These are phyloP conservation scores for Ajuga chamaepitys DNA, from an alignment of 257 asterid genomes.

Conservation along the genomic window DNA sequence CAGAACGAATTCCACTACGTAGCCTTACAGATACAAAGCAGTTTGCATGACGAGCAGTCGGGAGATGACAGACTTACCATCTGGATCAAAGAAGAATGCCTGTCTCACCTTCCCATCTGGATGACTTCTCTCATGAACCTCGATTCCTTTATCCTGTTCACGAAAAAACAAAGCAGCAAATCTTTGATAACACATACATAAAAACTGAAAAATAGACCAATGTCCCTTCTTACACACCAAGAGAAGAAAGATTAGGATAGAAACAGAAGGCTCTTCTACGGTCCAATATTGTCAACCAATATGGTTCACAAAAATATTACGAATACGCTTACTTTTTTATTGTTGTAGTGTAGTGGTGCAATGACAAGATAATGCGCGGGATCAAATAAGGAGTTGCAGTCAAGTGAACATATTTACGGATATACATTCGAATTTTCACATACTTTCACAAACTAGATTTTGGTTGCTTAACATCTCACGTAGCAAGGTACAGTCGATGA, in stretches of 20 bases:
- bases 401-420: background rate
- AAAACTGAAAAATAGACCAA: background rate
- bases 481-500: background rate
- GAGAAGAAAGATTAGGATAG: background rate
- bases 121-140: conserved; percentile 40
- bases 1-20: background rate
- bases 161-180: background rate
- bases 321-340: background rate
- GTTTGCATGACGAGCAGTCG: background rate
- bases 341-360: background rate
- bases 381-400: background rate
- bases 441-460: background rate
- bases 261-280: background rate
- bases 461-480: background rate
- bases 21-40: background rate
- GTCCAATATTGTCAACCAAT: background rate
- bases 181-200: background rate
- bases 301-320: background rate
- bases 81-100: conserved; percentile 92
- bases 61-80: conserved; percentile 40
- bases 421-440: background rate
- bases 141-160: conserved; percentile 66
- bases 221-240: background rate
- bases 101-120: conserved; percentile 75
- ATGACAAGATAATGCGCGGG: background rate